Evolutionary conservation across 2,329 filamentous ascomycete genomes (phyloP).

Genomic region (Penicillium sp.): DNA sequence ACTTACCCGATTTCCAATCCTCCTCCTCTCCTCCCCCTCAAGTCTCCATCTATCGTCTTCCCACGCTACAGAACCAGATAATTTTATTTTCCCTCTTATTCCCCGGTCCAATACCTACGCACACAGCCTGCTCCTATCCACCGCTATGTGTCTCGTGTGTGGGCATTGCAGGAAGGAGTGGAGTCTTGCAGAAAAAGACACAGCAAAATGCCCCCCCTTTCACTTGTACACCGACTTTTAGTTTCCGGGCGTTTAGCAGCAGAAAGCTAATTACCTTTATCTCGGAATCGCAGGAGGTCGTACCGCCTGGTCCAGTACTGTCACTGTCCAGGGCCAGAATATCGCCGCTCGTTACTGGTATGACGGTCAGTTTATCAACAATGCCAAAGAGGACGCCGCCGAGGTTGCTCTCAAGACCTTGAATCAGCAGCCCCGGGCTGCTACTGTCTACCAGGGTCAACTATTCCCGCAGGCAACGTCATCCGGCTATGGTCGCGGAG

Average conservation of each 20-base stretch:
- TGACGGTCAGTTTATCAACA: slow-evolving; percentile 81
- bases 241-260: slow-evolving; percentile 18
- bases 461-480: slow-evolving; percentile 19
- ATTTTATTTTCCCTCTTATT: slow-evolving; percentile 32
- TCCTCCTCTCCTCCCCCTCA: slow-evolving; percentile 2
- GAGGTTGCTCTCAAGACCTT: slow-evolving; percentile 61
- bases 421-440: slow-evolving; percentile 26
- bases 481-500: slow-evolving; percentile 17
- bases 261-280: slow-evolving; percentile 25
- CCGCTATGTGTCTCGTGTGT: slow-evolving; percentile 14
- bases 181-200: slow-evolving; percentile 23
- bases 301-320: slow-evolving; percentile 83
- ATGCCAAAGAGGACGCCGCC: slow-evolving; percentile 87
- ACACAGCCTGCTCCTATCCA: slow-evolving; percentile 6
- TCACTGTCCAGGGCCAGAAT: slow-evolving; percentile 65
- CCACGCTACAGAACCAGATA: slow-evolving; percentile 25
- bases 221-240: slow-evolving; percentile 36
- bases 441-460: slow-evolving; percentile 27
- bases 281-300: slow-evolving; percentile 64
- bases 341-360: slow-evolving; percentile 85
- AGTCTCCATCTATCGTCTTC: slow-evolving; percentile 22
- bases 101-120: neutral
- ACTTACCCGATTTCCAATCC: slow-evolving; percentile 26
- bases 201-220: slow-evolving; percentile 6
- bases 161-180: slow-evolving; percentile 25